phyloP scores from a whole-genome alignment of 345 rosid genomes.

The Camelina laxa region DNA sequence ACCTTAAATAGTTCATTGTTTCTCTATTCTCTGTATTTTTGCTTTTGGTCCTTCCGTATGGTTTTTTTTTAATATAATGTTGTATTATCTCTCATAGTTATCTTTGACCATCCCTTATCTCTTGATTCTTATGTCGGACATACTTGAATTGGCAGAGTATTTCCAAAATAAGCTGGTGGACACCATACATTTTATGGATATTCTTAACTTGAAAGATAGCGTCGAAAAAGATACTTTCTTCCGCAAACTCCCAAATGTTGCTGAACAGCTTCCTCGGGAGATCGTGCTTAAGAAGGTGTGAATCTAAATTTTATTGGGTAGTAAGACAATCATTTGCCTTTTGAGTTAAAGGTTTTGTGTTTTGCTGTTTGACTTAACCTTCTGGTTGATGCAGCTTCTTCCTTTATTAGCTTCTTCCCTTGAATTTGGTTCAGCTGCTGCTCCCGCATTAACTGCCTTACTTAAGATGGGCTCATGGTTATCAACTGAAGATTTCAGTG shows the following conservation, averaged over 20 bases:
- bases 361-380: conserved; percentile 40
- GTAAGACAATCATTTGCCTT: conserved; percentile 32
- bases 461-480: conserved; percentile 98
- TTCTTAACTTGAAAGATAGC: conserved; percentile 93
- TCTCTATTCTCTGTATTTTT: conserved; percentile 9
- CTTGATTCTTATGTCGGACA: conserved; percentile 13
- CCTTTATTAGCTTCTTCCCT: conserved; percentile 97
- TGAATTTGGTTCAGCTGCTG: conserved; percentile 98
- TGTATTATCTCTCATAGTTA: conserved; percentile 6
- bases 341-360: conserved; percentile 18
- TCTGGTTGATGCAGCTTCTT: conserved; percentile 75
- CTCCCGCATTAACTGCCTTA: conserved; percentile 88
- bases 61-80: background rate
- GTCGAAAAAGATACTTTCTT: conserved; percentile 95
- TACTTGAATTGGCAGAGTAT: conserved; percentile 70
- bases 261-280: conserved; percentile 98
- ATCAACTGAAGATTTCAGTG: conserved; percentile 80
- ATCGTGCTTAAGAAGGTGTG: conserved; percentile 91
- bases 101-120: conserved; percentile 18
- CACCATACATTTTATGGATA: conserved; percentile 99
- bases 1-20: background rate
- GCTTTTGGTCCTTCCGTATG: background rate
- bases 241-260: conserved; percentile 94
- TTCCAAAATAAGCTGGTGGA: conserved; percentile 99
- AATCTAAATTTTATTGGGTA: conserved; percentile 35